Conservation (phyloP, 2,329 filamentous ascomycete genomes). For the Phialophora expanda region DNA sequence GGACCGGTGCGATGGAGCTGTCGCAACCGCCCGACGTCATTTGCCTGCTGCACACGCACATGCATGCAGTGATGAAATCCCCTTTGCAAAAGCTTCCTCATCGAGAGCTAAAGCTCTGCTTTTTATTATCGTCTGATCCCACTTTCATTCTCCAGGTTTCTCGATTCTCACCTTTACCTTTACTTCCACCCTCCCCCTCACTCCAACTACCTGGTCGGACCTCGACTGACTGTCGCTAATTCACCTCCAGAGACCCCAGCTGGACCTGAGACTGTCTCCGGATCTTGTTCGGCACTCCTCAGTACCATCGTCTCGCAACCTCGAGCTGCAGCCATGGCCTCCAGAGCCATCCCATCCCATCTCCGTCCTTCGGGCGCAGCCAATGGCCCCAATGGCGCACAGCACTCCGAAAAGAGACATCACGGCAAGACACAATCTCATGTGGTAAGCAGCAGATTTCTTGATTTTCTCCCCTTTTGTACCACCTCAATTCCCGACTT, state of each 20-base stretch:
- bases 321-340: constrained; percentile 63
- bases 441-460: constrained; percentile 53
- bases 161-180: constrained; percentile 9
- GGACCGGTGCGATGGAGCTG: too few relatives aligned
- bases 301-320: neutral
- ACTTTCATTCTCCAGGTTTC: constrained; percentile 13
- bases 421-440: constrained; percentile 62
- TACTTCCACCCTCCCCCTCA: neutral
- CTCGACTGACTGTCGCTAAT: constrained; percentile 5
- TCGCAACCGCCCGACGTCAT: constrained; percentile 2
- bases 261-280: constrained; percentile 7
- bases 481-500: constrained; percentile 13
- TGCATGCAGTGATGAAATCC: neutral
- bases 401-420: constrained; percentile 53
- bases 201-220: neutral
- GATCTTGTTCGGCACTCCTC: constrained; percentile 2
- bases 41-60: constrained; percentile 12
- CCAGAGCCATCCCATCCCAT: constrained; percentile 81
- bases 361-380: constrained; percentile 67
- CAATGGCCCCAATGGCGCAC: constrained; percentile 37
- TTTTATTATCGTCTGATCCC: constrained; percentile 22
- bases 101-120: constrained; percentile 11
- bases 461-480: constrained; percentile 8
- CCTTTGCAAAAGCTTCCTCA: neutral
- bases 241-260: neutral